Base-by-base conservation (phyloP, 2,329 filamentous ascomycete genomes). In the Pseudogymnoascus sp. region DNA sequence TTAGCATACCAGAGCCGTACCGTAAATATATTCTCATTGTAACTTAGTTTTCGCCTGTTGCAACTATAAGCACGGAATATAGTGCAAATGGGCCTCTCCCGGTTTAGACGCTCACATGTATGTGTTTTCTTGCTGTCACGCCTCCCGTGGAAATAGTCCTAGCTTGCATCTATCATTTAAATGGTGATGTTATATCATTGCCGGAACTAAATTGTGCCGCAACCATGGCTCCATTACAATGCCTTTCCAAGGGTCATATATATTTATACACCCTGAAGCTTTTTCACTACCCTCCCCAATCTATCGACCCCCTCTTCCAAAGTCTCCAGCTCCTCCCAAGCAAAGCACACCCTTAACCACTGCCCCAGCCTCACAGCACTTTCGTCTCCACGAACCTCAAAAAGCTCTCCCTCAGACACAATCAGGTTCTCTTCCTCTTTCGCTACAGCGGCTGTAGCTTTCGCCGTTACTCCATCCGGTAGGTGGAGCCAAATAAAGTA, bases 401-500 rank as follows among this genome's bases (percentile, higher is more conserved):
- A 89, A 53, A 84, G 75, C 24, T 78, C 75, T 3, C 86, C 86
- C 40, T 78, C 75, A 38, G 83, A 83, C 56, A 88, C 75, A 10
- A 79, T 77, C 50, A 89, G 70, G 59, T 81, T 79, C 66, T 84
- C 79, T 31, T 84, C 79, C n/a, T 77, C 75, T 14, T 31, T 40
- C 24, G 66, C 65, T 61, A 33, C 26, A 26, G 66, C 61, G 66
- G 79, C 75, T n/a, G 83, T 50, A 74, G 73, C 66, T 75, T 71
- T 31, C 77, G 79, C 43, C 86, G 68, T 1, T 72, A 74, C 24
- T 66, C 66, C 2, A 22, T 67, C 65, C 22, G 86, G 86, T 12
- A 89, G 72, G 4, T 76, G 75, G 7, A 89, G 73, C 83, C 85
- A 89, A 61, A 88, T 77, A 72, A 89, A 89, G 71, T 87, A 89